Percentiles rank a stretch among this genome's conserved stretches.
Evolutionary conservation across 2,329 filamentous ascomycete genomes (phyloP).

Genomic region (Xenosphaeropsis pyriputrescens): DNA sequence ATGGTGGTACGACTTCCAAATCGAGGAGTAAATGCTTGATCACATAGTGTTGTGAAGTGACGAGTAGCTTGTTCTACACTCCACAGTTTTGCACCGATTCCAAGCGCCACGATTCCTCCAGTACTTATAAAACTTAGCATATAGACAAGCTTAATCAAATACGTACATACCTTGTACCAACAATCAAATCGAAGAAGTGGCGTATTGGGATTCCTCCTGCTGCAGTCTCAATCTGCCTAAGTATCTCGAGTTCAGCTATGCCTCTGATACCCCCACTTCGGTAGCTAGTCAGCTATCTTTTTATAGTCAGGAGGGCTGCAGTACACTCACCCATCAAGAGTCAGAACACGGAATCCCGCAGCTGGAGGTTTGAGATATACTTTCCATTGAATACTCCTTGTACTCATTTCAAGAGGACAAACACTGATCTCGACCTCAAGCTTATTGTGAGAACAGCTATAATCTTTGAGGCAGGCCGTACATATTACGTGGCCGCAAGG

Average conservation of each 20-base stretch:
- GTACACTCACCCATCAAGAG: slow-evolving; percentile 27
- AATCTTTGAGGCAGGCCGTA: slow-evolving; percentile 22
- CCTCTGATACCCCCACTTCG: slow-evolving; percentile 28
- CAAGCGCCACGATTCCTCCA: slow-evolving; percentile 28
- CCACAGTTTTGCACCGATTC: slow-evolving; percentile 22
- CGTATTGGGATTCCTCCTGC: slow-evolving; percentile 25
- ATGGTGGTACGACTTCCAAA: slow-evolving; percentile 17
- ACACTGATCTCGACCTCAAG: background rate
- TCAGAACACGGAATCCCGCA: slow-evolving; percentile 22
- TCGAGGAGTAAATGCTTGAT: slow-evolving; percentile 25
- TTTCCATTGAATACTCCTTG: background rate
- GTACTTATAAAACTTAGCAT: no score
- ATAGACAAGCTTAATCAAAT: no score
- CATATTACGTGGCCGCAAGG: slow-evolving; percentile 31
- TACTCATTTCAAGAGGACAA: background rate
- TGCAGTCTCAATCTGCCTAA: slow-evolving; percentile 23
- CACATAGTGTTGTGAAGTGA: slow-evolving; percentile 22
- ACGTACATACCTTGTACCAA: slow-evolving; percentile 26
- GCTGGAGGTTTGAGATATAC: slow-evolving; percentile 17
- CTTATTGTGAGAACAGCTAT: slow-evolving; percentile 6
- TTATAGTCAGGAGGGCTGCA: no score
- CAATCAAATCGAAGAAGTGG: slow-evolving; percentile 32
- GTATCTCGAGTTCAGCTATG: slow-evolving; percentile 27
- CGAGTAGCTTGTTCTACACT: slow-evolving; percentile 22
- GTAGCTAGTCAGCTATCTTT: background rate